Evolutionary conservation across 2,329 filamentous ascomycete species (phyloP), one percentile per base, ranked within the genome.

Genomic region (Verticillium zaregamsianum): DNA sequence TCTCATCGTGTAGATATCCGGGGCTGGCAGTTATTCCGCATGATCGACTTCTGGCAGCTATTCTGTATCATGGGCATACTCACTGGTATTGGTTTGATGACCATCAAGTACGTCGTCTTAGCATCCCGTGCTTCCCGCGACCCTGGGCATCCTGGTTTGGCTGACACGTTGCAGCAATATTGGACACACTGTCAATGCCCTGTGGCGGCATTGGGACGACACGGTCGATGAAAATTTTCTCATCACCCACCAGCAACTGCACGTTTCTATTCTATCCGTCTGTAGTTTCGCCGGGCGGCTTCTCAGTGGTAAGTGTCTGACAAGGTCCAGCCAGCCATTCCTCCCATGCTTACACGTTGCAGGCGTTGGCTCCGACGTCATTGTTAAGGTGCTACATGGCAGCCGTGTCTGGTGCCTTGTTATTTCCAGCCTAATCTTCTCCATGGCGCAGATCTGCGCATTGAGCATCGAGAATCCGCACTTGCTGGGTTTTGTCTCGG

Each of bases 61-160:
- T 98, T 96, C 74, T 76, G 85, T 62, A 87, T 97, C 67, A 91
- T 99, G 84, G 93, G 89, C 45, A 85, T 97, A n/a, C 80, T 98
- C 65, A 92, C 93, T 5, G 95, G 95, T 59, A 90, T 97, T 68
- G 95, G 95, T 12, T 79, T 99, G 66, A 99, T 99, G 95, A 98
- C 94, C 0, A 99, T 99, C 77, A 99, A 99, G 93, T 96, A 82
- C 76, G 90, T 80, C 28, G 49, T 8, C 28, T 32, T 52, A 2
- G 11, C 11, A 52, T 40, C 37, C 4, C 5, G 5, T 17, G 17
- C 55, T 35, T 32, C 17, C 35, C 8, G 33, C n/a, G 31, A 28
- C 12, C 28, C 17, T 14, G 5, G 14, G 2, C 17, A 3, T 20
- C 31, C 25, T 12, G 5, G 17, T 23, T 35, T 56, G 9, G 33